Evolutionary conservation across 78 protist species (phyloP).

Genomic region (Acrasis kona): DNA sequence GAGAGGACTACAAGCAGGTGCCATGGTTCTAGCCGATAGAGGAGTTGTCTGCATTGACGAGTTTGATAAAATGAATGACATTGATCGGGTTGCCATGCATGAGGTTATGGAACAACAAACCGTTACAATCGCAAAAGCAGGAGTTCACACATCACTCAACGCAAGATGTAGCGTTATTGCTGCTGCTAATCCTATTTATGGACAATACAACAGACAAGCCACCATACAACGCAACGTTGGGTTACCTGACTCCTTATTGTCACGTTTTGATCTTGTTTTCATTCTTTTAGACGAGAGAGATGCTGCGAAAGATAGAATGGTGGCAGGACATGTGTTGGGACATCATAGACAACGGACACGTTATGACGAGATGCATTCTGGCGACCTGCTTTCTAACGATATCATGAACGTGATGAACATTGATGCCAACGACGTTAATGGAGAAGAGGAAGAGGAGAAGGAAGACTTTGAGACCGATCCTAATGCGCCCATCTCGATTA

Average conservation of each 20-base stretch:
- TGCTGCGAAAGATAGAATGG: conserved; percentile 43
- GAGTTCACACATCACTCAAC: conserved; percentile 95
- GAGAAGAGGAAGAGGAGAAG: neutral
- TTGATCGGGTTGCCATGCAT: conserved; percentile 60
- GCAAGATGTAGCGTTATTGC: conserved; percentile 98
- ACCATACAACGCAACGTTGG: conserved; percentile 77
- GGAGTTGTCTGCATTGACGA: conserved; percentile 98
- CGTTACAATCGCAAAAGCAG: conserved; percentile 99
- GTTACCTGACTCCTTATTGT: conserved; percentile 97
- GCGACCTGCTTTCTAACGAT: neutral
- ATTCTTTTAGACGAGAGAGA: conserved; percentile 78
- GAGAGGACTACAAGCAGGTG: conserved; percentile 98
- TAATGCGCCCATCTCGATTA: neutral
- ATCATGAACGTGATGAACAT: too few relatives aligned
- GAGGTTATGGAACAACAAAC: conserved; percentile 99
- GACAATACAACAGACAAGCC: conserved; percentile 58
- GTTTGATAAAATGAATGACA: conserved; percentile 96
- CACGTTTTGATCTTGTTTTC: conserved; percentile 98
- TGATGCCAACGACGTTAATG: neutral
- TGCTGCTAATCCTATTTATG: conserved; percentile 99
- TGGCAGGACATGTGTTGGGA: conserved; percentile 75
- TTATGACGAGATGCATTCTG: neutral
- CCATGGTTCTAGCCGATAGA: conserved; percentile 99
- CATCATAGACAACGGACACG: conserved; percentile 59
- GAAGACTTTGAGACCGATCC: neutral